phyloP scores from a whole-genome alignment of 306 rosid genomes.

The Cicer yamashitae region DNA sequence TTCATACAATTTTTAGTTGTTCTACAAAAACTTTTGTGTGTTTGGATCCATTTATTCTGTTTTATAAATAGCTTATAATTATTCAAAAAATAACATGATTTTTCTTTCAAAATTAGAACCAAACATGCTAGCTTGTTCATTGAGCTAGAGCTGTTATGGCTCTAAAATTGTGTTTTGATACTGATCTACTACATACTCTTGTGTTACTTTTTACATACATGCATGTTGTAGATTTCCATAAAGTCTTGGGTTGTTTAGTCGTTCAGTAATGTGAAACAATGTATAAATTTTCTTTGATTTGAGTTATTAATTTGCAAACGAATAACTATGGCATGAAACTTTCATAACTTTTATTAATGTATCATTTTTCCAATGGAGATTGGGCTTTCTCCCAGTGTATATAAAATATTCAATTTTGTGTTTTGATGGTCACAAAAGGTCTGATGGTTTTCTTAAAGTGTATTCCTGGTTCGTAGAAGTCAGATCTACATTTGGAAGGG shows the following conservation, averaged over 20 bases:
- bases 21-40: not conserved
- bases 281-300: slow-evolving; percentile 13
- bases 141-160: slow-evolving; percentile 17
- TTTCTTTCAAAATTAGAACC: not conserved
- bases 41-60: slow-evolving; percentile 8
- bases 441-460: slow-evolving; percentile 17
- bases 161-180: slow-evolving; percentile 19
- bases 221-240: slow-evolving; percentile 3
- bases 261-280: not conserved
- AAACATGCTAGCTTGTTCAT: not conserved
- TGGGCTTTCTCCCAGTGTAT: slow-evolving; percentile 7
- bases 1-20: not conserved
- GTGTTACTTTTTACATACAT: not conserved
- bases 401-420: slow-evolving; percentile 12
- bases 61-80: not conserved
- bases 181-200: not conserved
- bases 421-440: slow-evolving; percentile 6
- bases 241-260: not conserved
- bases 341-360: slow-evolving; percentile 12
- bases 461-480: slow-evolving; percentile 23
- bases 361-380: not conserved
- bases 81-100: not conserved
- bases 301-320: slow-evolving; percentile 17
- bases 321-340: not conserved
- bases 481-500: slow-evolving; percentile 2